These are phyloP conservation scores for Trametes coccinea DNA, from an alignment of 768 basidiomycete species.

Conservation along the genomic window DNA sequence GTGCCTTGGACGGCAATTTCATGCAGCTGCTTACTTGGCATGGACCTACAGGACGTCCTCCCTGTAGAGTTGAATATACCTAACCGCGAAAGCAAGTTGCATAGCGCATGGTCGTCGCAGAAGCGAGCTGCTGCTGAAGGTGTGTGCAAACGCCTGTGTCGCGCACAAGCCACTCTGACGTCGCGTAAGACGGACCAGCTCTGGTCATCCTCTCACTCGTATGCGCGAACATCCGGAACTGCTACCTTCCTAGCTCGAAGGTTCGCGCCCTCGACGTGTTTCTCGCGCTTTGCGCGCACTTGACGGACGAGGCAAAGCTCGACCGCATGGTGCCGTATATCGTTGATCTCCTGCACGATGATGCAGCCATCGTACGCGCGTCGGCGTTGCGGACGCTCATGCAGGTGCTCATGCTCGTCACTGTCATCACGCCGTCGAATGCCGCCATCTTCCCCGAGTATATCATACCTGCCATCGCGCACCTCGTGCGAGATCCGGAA, in stretches of 20 bases:
- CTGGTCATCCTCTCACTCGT: conserved; percentile 85
- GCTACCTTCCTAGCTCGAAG: conserved; percentile 81
- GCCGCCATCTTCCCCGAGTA: conserved; percentile 90
- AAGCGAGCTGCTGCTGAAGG: conserved; percentile 64
- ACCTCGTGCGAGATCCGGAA: conserved; percentile 82
- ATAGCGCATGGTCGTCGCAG: conserved; percentile 32
- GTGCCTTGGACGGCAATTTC: too few relatives aligned
- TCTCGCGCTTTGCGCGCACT: conserved; percentile 72
- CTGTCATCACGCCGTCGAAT: conserved; percentile 64
- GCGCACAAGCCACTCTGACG: not conserved
- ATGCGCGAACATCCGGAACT: conserved; percentile 88
- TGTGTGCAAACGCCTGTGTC: conserved; percentile 23
- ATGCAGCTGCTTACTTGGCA: too few relatives aligned
- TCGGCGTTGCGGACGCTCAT: conserved; percentile 76
- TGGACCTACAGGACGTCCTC: conserved; percentile 59
- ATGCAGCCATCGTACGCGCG: conserved; percentile 78
- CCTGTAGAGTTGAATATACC: conserved; percentile 73
- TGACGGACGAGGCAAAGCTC: conserved; percentile 93
- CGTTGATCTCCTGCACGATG: conserved; percentile 86
- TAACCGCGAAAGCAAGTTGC: conserved; percentile 60
- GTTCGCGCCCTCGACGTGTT: conserved; percentile 84
- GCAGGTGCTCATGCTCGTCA: conserved; percentile 71
- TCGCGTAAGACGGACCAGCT: conserved; percentile 74
- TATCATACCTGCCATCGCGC: conserved; percentile 86
- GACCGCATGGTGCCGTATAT: conserved; percentile 93